Evolutionary conservation across 2,329 filamentous ascomycete species (phyloP), one percentile per base, ranked within the genome.

Genomic region (Trichoderma koningiopsis): DNA sequence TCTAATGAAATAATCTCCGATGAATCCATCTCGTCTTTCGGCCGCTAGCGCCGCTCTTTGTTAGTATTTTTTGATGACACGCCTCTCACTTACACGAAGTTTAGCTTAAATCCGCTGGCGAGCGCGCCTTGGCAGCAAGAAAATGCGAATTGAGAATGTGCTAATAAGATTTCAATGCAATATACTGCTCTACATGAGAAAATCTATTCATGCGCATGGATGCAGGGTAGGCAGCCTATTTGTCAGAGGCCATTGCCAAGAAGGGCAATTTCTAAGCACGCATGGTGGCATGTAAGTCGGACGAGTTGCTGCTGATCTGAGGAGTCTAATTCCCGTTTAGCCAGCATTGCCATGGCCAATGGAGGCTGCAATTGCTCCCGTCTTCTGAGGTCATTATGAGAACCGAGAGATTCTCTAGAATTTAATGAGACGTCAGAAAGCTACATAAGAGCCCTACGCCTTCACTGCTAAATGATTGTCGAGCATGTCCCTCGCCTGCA

Each of bases 191-290:
- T 29, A 22, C 52, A 16, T 16, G 14, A 13, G 16, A 27, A 19
- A 27, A 14, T 37, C 16, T 5, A 10, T 14, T 31, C 43, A n/a
- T 37, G 6, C 55, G 24, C 3, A 19, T 43, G 40, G 31, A 43
- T 49, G 7, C 57, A 55, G 57, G 43, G 35, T 40, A 55, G 31
- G 35, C 29, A 43, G 22, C 24, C 19, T n/a, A 61, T 68, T 68
- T 55, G 65, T 55, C 29, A 52, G 52, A n/a, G 2, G n/a, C 31
- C 31, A 27, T 24, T 33, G 67, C 59, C 59, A 64, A 64, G 68
- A 55, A 61, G 33, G 55, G 55, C 53, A 40, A 60, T 67, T 65
- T 55, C 56, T 40, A 58, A 69, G 68, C 53, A 66, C 19, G 33
- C 29, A 43, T 14, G 7, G 40, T 43, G 40, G 40, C 40, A 27